Base-by-base conservation (phyloP, 208 protist species). In the Leishmania turanica region DNA sequence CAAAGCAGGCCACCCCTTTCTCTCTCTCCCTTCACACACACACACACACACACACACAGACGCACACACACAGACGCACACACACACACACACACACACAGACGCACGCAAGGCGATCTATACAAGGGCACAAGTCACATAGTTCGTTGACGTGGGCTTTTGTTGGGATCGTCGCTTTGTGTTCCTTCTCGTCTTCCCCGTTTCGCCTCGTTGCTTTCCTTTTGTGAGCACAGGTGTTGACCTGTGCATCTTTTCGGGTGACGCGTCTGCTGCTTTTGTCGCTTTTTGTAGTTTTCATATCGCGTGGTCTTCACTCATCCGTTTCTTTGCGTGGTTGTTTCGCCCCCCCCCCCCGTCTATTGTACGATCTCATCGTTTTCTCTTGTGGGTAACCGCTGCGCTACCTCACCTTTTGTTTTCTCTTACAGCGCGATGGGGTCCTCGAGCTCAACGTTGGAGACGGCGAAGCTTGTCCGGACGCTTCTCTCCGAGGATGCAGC, bases 391-490 rank as follows among this genome's bases (percentile, higher is more conserved):
- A 65, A 2, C 37, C 34, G 11, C 68, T 72, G 40, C 68, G 31
- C 56, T 49, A 34, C 31, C 24, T 77, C 56, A 65, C 8, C 73
- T 66, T 19, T 6, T 31, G 3, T 42, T 60, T 24, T 60, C 31
- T 27, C 49, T 51, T 72, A 6, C 6, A 37, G 37, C 13, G 31
- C 42, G 17, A 97, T 97, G 94, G 94, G 94, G 65, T 90, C 80
- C 17, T 93, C 90, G 27, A 82, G 77, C 66, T 97, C 94, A 19
- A 84, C 89, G 17, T 45, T 95, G n/a, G 87, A 92, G 64, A 90
- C 86, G 34, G 89, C 81, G 8, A 89, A 85, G 75, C 85, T 87
- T 6, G 85, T 95, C 51, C 76, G 78, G 13, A 75, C 77, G 56
- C 53, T 95, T 34, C 58, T 92, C 11, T 81, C 80, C 5, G 81